Evolutionary conservation across 805 yeast genomes (phyloP), one percentile per base, ranked within the genome.

Genomic region (Candida morakotiae): DNA sequence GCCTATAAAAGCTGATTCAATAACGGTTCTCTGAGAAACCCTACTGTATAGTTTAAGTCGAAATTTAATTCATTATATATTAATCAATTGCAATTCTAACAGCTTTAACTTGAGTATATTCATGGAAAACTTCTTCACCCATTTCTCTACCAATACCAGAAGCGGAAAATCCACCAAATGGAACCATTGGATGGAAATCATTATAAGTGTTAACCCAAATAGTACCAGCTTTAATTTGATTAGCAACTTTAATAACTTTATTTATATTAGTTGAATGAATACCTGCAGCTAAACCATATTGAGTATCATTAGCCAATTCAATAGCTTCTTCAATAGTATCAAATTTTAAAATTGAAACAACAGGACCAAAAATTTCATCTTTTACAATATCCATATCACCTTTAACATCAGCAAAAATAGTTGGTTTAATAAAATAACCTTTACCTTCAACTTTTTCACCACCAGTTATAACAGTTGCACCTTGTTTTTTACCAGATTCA

Each of bases 301-400:
- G 72, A 25, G 89, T 73, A 64, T 83, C 83, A 66, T 89, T 91
- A 37, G 96, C 95, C 57, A 71, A 62, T 41, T 60, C 65, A 37
- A 89, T 71, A 36, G 79, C 95, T 58, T 91, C 95, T 46, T 87
- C 96, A 46, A 80, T 80, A 46, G 86, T 79, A 53, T 71, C 69
- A 69, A 89, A 89, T 71, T 87, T 87, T 52, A 84, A 70, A 42
- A 87, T 77, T 16, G 88, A 79, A 42, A 86, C 91, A 41, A 89
- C 93, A 26, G 98, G 98, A 40, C 98, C 98, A 52, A 89, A 88
- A 59, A 88, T 86, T 73, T 88, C 97, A 60, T 88, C 96, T 60
- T 72, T 76, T 50, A 85, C 87, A 59, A 89, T 79, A 48, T 71
- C 69, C 82, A 79, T 80, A 56, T 79, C 69, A 58, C 81, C 83